Evolutionary conservation across 2,329 filamentous ascomycete genomes (phyloP).

Genomic region (Ophiostoma himal-ulmi): DNA sequence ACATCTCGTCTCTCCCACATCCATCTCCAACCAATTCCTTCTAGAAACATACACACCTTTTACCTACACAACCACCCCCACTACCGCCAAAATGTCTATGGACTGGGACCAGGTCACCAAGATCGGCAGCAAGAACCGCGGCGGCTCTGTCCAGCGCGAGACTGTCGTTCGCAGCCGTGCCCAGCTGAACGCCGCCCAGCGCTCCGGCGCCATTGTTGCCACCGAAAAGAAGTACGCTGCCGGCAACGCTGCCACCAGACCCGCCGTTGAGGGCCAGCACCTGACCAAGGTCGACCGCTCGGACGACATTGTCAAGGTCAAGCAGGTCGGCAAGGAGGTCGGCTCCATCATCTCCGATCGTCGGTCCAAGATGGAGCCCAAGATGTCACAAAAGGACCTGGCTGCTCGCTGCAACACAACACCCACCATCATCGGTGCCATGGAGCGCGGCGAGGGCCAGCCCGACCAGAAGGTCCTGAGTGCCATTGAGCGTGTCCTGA

Average conservation of each 20-base stretch:
- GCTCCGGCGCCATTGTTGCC: conserved; percentile 65
- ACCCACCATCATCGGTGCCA: conserved; percentile 69
- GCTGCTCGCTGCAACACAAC: conserved; percentile 89
- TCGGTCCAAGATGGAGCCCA: conserved; percentile 76
- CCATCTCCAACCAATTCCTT: neutral
- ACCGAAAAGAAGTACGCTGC: conserved; percentile 88
- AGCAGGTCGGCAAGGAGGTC: conserved; percentile 76
- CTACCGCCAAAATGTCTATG: conserved; percentile 54
- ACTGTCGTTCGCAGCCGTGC: conserved; percentile 80
- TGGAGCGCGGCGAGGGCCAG: conserved; percentile 71
- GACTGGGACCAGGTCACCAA: conserved; percentile 89
- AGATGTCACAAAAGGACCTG: conserved; percentile 89
- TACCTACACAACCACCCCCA: neutral
- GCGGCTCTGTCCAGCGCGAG: conserved; percentile 64
- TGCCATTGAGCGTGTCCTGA: conserved; percentile 76
- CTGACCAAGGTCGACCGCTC: conserved; percentile 95
- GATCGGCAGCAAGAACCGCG: conserved; percentile 81
- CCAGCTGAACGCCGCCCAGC: conserved; percentile 82
- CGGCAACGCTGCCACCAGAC: conserved; percentile 61
- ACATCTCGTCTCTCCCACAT: neutral
- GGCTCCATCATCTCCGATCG: conserved; percentile 76
- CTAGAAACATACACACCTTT: neutral
- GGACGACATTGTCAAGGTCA: conserved; percentile 96
- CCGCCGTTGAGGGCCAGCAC: conserved; percentile 76
- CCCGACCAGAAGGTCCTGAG: conserved; percentile 79